Evolutionary conservation across 306 rosid species (phyloP), one percentile per base, ranked within the genome.

Genomic region (Lupinus albus): DNA sequence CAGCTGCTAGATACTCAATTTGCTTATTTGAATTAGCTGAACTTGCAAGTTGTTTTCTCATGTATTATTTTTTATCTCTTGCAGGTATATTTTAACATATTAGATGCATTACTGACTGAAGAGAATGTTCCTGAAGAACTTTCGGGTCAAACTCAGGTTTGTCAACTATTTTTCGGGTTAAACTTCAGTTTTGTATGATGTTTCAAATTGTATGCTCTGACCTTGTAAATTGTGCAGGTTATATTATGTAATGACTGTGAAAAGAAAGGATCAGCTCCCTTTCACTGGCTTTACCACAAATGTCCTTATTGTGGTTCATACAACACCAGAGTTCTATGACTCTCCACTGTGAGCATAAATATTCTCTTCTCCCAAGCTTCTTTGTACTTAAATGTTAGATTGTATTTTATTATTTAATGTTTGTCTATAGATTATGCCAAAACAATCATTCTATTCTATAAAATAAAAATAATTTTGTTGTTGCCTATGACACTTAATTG

Each of bases 221-320:
- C 73, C 61, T 54, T 54, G 52, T 35, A 76, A 53, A 18, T 51
- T 38, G 64, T 83, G 87, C 91, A 93, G 98, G 91, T 39, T 51
- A 84, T 93, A 79, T 67, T 93, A 46, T 93, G 99, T 64, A 83
- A 87, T 71, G 99, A 86, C 71, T 93, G 99, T 73, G 96, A 79
- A 92, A 90, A 90, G 89, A 87, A 80, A 84, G 99, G 97, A 82
- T 72, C 46, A 0, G 79, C 90, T 12, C 81, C 89, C 53, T 93
- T 86, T 70, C 99, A 93, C 61, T 90, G 94, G 96, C 87, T 76
- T 70, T 79, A 88, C 85, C 97, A 83, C 78, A 90, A 90, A 83
- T 93, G 99, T 76, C 16, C 89, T 10, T 67, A 2, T 20, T 93
- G 99, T 58, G 92, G 90, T 62, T 93, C 99, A 38, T 93, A 86